Evolutionary conservation across 768 basidiomycete genomes (phyloP).

Genomic region (Mycena sanguinolenta): DNA sequence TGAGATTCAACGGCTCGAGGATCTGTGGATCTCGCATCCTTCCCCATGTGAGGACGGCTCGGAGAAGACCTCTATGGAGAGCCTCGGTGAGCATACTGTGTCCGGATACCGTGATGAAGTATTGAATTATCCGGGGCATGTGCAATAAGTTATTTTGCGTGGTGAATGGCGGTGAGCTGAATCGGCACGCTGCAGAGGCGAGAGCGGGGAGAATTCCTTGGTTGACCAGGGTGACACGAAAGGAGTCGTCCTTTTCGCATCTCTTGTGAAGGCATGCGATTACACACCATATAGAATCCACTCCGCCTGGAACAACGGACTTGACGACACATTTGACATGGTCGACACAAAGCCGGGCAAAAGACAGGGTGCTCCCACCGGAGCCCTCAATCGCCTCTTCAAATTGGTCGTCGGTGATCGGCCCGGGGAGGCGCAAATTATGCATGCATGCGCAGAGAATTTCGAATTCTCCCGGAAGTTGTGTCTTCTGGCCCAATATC

Average conservation of each 20-base stretch:
- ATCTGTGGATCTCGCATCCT: not conserved
- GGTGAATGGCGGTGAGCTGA: not conserved
- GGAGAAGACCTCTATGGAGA: not conserved
- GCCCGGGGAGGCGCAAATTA: not conserved
- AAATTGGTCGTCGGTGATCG: not conserved
- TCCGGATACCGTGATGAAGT: not conserved
- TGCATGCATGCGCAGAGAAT: not conserved
- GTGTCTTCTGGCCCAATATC: not conserved
- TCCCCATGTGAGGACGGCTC: not conserved
- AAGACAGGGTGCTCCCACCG: not conserved
- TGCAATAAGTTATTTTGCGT: not conserved
- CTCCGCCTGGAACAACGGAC: not conserved
- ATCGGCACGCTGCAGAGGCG: not conserved
- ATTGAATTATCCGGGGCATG: not conserved
- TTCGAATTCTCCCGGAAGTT: not conserved
- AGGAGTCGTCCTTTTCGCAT: not conserved
- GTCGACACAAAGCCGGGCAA: constrained; percentile 1
- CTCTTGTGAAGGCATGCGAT: not conserved
- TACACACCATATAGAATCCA: not conserved
- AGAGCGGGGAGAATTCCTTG: not conserved
- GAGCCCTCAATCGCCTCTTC: not conserved
- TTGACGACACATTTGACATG: not conserved
- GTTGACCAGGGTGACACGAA: not conserved
- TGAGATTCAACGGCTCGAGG: not conserved
- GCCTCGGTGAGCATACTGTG: not conserved